These are phyloP conservation scores for Diaporthe longicolla DNA, from an alignment of 2,329 filamentous ascomycete genomes.

Conservation along the genomic window DNA sequence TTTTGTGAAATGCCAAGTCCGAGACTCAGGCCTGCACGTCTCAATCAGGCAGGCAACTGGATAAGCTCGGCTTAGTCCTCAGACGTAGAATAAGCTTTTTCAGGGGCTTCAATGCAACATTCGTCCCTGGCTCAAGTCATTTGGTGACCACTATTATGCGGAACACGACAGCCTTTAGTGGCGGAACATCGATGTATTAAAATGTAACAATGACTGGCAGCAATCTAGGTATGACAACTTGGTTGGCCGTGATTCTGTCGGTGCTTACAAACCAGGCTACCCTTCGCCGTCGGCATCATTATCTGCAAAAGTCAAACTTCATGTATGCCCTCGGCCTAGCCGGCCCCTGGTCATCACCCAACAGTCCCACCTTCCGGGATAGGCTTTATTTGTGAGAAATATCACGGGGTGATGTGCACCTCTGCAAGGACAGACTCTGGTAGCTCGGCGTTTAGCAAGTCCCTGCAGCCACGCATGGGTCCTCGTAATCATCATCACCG, in stretches of 20 bases:
- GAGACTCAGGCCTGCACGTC: not conserved
- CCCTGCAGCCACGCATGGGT: not conserved
- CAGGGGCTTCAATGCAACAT: conserved; percentile 18
- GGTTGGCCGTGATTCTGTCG: not conserved
- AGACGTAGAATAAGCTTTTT: not conserved
- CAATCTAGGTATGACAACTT: not conserved
- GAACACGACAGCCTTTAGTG: not conserved
- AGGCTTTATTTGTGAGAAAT: not conserved
- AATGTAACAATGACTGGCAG: not conserved
- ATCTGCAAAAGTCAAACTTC: not conserved
- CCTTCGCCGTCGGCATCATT: not conserved
- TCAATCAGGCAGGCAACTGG: conserved; percentile 12
- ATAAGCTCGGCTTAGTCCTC: conserved; percentile 9
- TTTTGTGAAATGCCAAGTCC: conserved; percentile 7
- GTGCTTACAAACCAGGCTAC: not conserved
- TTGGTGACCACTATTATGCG: too few species aligned
- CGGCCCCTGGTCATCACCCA: not conserved
- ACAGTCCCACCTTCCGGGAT: not conserved
- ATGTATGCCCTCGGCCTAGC: not conserved
- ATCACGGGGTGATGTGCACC: too few species aligned
- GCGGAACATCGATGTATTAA: conserved; percentile 10
- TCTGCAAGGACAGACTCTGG: not conserved
- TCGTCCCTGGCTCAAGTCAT: not conserved
- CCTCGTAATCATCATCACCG: not conserved
- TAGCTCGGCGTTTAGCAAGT: not conserved